Evolutionary conservation across 345 rosid species (phyloP).

Genomic region (Clausena lansium): DNA sequence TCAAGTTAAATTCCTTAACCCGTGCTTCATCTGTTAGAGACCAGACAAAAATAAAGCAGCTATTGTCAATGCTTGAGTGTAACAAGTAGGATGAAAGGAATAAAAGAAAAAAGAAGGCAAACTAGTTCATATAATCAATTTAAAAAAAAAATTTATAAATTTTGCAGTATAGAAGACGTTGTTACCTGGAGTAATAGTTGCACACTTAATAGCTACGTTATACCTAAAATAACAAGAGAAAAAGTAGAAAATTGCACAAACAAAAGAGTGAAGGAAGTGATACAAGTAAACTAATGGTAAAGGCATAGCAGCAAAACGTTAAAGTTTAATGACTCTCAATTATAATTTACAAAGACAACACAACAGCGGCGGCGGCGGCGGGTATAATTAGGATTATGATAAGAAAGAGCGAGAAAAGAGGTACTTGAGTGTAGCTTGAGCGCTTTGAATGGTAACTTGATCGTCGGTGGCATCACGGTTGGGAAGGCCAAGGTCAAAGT

Average conservation of each 20-base stretch:
- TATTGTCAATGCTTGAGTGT: not conserved
- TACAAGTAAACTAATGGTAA: too few relatives aligned
- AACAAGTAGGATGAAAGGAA: not conserved
- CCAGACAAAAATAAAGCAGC: not conserved
- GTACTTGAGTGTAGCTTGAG: slow-evolving; percentile 64
- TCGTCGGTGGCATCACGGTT: slow-evolving; percentile 63
- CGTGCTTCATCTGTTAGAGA: slow-evolving; percentile 73
- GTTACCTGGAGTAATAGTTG: slow-evolving; percentile 60
- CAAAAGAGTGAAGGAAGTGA: not conserved
- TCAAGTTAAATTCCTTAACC: slow-evolving; percentile 71
- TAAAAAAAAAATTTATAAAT: not conserved
- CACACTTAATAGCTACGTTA: slow-evolving; percentile 66
- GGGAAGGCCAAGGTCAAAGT: slow-evolving; percentile 66
- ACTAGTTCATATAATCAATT: not conserved
- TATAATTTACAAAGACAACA: not conserved
- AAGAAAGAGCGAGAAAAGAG: not conserved
- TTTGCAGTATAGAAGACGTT: too few relatives aligned
- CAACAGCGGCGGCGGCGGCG: not conserved
- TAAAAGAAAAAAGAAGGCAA: not conserved
- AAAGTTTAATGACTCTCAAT: not conserved
- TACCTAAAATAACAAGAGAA: slow-evolving; percentile 30
- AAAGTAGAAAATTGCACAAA: not conserved
- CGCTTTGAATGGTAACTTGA: slow-evolving; percentile 53
- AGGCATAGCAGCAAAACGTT: not conserved
- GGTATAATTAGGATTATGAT: not conserved